Base-by-base conservation (phyloP, 192 early-diverging fungal species). In the Coemansia sp. region DNA sequence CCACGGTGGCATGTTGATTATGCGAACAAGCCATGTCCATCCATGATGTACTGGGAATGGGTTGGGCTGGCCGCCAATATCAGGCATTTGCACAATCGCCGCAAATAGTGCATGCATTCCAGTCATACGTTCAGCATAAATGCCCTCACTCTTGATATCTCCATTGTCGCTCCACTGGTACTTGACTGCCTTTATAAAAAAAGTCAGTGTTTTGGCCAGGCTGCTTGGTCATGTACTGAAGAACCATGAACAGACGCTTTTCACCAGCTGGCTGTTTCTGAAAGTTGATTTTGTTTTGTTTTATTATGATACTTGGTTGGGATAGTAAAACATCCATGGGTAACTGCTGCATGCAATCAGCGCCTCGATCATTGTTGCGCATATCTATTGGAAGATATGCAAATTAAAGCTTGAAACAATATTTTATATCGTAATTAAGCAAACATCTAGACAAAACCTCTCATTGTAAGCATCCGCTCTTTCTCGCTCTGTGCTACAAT, bases 1-100 rank as follows among this genome's bases (percentile, higher is more conserved):
- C 24, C 66, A 62, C 2, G 78, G 73, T 26, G 66, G 27, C 57
- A 66, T 22, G 29, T 75, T 81, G 10, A 64, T 12, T 59, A 81
- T 69, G 51, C 68, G 73, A 3, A 73, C 73, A n/a, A 81, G 41
- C 78, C 78, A 81, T 5, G 66, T 54, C 78, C 78, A 81, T 2
- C 65, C 78, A 13, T 62, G 55, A 12, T 35, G 18, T 6, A 81
- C 35, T 0, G 68, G 61, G 20, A 74, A 32, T 55, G 68, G 64
- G 49, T 57, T 64, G 22, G 59, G 53, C 39, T 47, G 3, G 51
- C 56, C 56, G 12, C 35, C 1, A 27, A 43, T 51, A 14, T 54
- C 61, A 2, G 61, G 22, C 16, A 66, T 75, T 50, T 81, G 78
- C 52, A 74, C 62, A 18, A 81, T 43, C 3, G 73, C 73, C 0